Conservation (phyloP, 2,329 filamentous ascomycete species). For the Cytospora mali region DNA sequence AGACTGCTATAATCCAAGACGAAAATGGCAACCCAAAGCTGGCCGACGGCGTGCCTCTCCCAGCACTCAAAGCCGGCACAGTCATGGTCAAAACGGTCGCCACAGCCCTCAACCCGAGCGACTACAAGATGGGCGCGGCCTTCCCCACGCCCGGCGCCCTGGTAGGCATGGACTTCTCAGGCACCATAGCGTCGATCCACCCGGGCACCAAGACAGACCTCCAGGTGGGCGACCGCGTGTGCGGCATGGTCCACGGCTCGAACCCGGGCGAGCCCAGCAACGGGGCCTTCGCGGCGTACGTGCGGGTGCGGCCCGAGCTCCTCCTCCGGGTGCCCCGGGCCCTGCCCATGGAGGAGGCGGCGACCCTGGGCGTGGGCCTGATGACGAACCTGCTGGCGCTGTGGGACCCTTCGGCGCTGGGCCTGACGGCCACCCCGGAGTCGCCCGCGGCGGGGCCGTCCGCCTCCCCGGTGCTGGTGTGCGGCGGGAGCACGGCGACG, state of each 20-base stretch:
- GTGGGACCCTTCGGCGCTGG: neutral
- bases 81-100: conserved; percentile 29
- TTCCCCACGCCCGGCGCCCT: conserved; percentile 28
- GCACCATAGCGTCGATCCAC: conserved; percentile 27
- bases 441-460: conserved; percentile 39
- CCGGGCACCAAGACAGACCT: conserved; percentile 26
- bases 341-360: conserved; percentile 37
- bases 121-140: conserved; percentile 30
- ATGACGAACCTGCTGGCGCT: neutral
- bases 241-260: conserved; percentile 40
- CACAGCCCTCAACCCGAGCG: conserved; percentile 33
- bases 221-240: conserved; percentile 41
- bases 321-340: conserved; percentile 37
- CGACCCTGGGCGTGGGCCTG: conserved; percentile 34
- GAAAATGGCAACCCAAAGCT: neutral
- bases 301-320: conserved; percentile 35
- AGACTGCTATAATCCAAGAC: neutral
- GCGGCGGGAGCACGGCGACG: conserved; percentile 13
- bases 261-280: conserved; percentile 34
- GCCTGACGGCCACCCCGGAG: neutral
- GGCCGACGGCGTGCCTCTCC: conserved; percentile 8
- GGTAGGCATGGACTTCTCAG: conserved; percentile 33
- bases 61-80: conserved; percentile 20
- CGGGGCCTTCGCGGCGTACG: conserved; percentile 43
- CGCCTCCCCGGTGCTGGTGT: conserved; percentile 32